phyloP scores from a whole-genome alignment of 2,329 filamentous ascomycete species.

The Daldinia sp. region DNA sequence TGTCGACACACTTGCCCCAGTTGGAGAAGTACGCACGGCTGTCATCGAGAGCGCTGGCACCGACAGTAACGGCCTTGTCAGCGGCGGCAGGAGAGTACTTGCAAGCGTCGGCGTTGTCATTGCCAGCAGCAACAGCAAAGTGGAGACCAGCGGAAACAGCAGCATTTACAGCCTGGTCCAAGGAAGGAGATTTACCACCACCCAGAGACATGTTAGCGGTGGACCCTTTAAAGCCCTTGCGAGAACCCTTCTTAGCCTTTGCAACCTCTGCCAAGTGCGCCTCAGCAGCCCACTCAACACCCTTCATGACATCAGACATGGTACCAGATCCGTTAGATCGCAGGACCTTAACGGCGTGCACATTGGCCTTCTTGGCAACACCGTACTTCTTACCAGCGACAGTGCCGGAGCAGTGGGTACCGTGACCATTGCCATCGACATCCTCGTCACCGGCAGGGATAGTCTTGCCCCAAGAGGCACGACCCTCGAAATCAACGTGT shows the following conservation, averaged over 20 bases:
- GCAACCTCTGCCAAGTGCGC: conserved; percentile 79
- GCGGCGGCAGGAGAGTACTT: conserved; percentile 98
- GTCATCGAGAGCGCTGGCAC: conserved; percentile 90
- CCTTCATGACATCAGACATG: conserved; percentile 99
- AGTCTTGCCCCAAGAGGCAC: conserved; percentile 96
- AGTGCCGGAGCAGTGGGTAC: conserved; percentile 98
- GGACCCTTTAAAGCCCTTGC: conserved; percentile 98
- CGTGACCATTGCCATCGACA: conserved; percentile 95
- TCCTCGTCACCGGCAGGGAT: conserved; percentile 87
- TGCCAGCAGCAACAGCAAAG: conserved; percentile 97
- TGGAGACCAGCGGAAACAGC: conserved; percentile 91
- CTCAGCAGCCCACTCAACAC: conserved; percentile 92
- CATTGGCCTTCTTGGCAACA: conserved; percentile 97
- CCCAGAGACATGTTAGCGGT: conserved; percentile 99
- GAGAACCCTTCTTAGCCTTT: conserved; percentile 84
- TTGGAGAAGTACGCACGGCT: conserved; percentile 99
- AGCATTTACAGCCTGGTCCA: conserved; percentile 93
- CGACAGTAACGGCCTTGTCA: conserved; percentile 91
- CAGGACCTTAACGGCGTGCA: conserved; percentile 98
- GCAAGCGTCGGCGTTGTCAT: conserved; percentile 99
- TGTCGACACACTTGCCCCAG: conserved; percentile 99
- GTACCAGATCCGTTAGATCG: conserved; percentile 96
- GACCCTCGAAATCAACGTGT: conserved; percentile 97
- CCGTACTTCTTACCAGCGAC: conserved; percentile 98
- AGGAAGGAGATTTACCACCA: conserved; percentile 92